Base-by-base conservation (phyloP, 1,284 basidiomycete genomes). In the Takashimella koratensis region DNA sequence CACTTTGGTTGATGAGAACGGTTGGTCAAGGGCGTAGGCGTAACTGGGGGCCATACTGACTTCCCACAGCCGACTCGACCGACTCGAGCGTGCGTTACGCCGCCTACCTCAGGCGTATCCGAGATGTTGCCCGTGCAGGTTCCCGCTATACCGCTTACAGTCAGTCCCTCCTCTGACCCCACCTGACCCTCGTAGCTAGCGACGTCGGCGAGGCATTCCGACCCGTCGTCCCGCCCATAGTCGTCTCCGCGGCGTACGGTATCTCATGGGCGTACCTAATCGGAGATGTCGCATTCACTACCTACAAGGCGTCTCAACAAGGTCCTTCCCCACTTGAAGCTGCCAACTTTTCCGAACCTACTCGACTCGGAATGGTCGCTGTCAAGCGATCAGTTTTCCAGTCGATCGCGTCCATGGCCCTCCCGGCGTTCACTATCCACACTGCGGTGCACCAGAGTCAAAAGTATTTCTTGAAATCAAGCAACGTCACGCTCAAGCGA, bases 141-240 rank as follows among this genome's bases (percentile, higher is more conserved):
- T 79, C 83, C 19, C 81, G 89, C 45, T 91, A 92, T 68, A 78
- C 90, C 53, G 88, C 87, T 56, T 90, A 90, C 61, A 80, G 87
- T 88, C 77, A 58, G 83, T 78, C 19, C 16, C 5, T 0, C 20
- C 42, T 4, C n/a, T 20, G 1, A 3, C 41, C 42, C 39, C 55
- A 49, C 51, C 64, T 63, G 53, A 63, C 55, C 62, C 19, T 76
- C 10, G 86, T 82, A 90, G 73, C 89, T 21, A 89, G 87, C 76
- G 92, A 96, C 69, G 79, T 96, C 27, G 93, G 93, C 53, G 93
- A 96, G 76, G 89, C 91, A 0, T 93, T 96, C 76, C 81, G 92
- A 25, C 92, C 92, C 1, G 83, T 95, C 39, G 88, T 94, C 3
- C 83, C 83, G 16, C 88, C 90, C 0, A 82, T 78, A 62, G 64